Conservation (phyloP, 2,329 filamentous ascomycete species). For the Diaporthe sp. region DNA sequence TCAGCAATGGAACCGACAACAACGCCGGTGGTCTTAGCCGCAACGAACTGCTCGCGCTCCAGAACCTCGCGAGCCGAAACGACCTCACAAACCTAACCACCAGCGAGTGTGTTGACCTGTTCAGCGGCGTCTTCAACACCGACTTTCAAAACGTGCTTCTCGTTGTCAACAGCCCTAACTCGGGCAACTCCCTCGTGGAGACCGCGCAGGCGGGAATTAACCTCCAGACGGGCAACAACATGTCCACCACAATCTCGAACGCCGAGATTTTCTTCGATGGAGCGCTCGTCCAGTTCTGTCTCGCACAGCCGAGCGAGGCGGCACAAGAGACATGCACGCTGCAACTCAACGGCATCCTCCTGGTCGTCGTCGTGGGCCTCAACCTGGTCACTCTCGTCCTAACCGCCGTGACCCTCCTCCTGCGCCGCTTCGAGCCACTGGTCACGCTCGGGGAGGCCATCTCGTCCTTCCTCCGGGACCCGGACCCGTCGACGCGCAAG, state of each 20-base stretch:
- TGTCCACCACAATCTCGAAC: constrained; percentile 29
- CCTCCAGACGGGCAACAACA: constrained; percentile 19
- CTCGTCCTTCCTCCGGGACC: constrained; percentile 60
- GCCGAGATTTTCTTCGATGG: constrained; percentile 42
- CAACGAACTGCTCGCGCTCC: constrained; percentile 51
- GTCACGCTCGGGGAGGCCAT: constrained; percentile 65
- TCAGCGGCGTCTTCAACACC: constrained; percentile 49
- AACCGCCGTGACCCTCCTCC: constrained; percentile 47
- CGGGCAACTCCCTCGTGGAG: constrained; percentile 51
- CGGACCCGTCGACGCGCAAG: constrained; percentile 58
- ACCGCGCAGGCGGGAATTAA: constrained; percentile 41
- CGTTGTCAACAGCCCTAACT: constrained; percentile 47
- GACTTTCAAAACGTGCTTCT: constrained; percentile 52
- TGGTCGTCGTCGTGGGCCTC: constrained; percentile 57
- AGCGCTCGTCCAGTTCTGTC: constrained; percentile 49
- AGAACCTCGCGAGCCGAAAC: constrained; percentile 47
- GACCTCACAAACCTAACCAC: constrained; percentile 49
- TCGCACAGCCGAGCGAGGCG: constrained; percentile 44
- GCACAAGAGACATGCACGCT: constrained; percentile 53
- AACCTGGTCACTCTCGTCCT: constrained; percentile 54
- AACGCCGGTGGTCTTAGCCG: constrained; percentile 52
- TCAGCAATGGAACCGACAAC: constrained; percentile 50
- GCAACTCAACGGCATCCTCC: constrained; percentile 56
- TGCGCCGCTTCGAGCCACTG: constrained; percentile 55
- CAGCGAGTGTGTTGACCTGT: constrained; percentile 48